Base-by-base conservation (phyloP, 257 asterid genomes). In the Jacaranda mimosifolia region DNA sequence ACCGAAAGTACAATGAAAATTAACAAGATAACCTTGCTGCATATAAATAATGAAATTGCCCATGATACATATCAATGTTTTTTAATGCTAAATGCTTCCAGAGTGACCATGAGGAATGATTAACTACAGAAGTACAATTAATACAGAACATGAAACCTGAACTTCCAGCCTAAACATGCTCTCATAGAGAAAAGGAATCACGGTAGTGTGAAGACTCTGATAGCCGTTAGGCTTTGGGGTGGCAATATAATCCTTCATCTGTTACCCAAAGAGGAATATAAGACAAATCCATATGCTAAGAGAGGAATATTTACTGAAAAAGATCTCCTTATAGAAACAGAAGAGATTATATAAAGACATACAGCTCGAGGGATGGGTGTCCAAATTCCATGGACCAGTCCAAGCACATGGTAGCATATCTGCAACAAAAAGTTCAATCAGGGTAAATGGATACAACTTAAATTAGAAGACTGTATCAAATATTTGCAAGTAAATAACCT, bases 341-440 rank as follows among this genome's bases (percentile, higher is more conserved):
- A 48, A 18, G 53, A 64, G 79, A 64, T 72, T 59, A 56, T 26
- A 78, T 52, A 78, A 26, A 68, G 71, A 75, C 92, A 62, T 89
- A 94, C 98, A 72, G 98, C 90, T 81, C 95, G 94, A 77, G 98
- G 98, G 68, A 92, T 88, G 45, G 98, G 98, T 15, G 93, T 90
- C 98, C 97, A 94, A 80, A 94, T 90, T 85, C 88, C 96, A 85
- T 94, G 98, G 26, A 89, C 96, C 77, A 94, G 89, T 76, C 97
- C 98, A 79, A 94, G 97, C 82, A 94, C 90, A 85, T 94, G 97
- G 86, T 94, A 94, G 88, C 98, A 92, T 81, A 92, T 94, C 98
- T 94, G 83, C 64, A 57, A 17, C 58, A 63, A 36, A 78, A 81
- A 68, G 62, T 82, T 39, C 67, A 10, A 79, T 75, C 40, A 82